Evolutionary conservation across 192 early-diverging fungal species (phyloP), one percentile per base, ranked within the genome.

Genomic region (Chytriomyces sp.): DNA sequence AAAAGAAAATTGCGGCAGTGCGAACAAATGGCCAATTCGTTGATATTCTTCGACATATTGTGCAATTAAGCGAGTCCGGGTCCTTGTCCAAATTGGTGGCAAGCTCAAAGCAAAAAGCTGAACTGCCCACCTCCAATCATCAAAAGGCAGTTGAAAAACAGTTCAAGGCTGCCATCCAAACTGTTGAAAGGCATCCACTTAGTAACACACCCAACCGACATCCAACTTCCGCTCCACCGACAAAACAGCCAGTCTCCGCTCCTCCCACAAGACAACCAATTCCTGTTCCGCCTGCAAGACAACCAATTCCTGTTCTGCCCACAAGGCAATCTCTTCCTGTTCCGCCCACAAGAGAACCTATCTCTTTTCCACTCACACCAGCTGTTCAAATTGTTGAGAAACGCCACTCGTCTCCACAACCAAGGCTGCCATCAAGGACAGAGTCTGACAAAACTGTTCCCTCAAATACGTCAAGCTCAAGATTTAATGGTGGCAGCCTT

Each of bases 1-100:
- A 64, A 64, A 64, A 64, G 63, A 26, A 26, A 43, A 28, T 16
- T 5, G 63, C 26, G 20, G 24, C 63, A 23, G 63, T 13, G 20
- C 18, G 57, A 60, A 64, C 63, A 64, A 64, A 64, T 64, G 63
- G 18, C 11, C 13, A 64, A 43, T 68, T 68, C 44, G 45, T 68
- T 16, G 67, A 68, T 24, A 45, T 68, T 16, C 13, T 68, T 11
- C 43, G 1, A 47, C 44, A 68, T 48, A 24, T 68, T 13, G 16
- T 18, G 13, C 26, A 68, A 18, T 18, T 68, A 24, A 47, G 46
- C 16, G 1, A 68, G 46, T 10, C 9, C 2, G 64, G 28, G 2
- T 24, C 13, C 28, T 28, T 64, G 18, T 2, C 35, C 53, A 57
- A 57, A 20, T 13, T 57, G 53, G 20, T 57, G 53, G 53, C 13